These are phyloP conservation scores for Apiotrichum akiyoshidainum DNA, from an alignment of 1,284 basidiomycete genomes.

Conservation along the genomic window DNA sequence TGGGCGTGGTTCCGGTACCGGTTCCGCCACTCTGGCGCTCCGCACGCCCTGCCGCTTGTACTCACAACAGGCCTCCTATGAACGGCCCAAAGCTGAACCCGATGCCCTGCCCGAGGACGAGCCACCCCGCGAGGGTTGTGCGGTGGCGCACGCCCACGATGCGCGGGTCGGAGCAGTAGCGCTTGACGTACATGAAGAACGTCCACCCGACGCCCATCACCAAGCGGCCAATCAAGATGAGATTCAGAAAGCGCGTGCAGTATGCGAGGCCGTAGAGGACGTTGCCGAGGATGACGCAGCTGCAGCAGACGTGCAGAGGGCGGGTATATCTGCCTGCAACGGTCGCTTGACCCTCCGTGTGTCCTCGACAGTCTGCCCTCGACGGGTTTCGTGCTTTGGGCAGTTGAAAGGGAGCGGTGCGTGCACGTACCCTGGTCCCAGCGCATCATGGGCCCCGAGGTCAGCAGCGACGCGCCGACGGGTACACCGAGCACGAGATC, in stretches of 20 bases:
- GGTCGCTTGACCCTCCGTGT: too few relatives aligned
- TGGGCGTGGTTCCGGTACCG: too few relatives aligned
- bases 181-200: slow-evolving; percentile 17
- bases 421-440: too few relatives aligned
- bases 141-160: slow-evolving; percentile 8
- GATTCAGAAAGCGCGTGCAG: slow-evolving; percentile 9
- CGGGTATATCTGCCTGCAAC: neutral
- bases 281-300: slow-evolving; percentile 4
- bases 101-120: slow-evolving; percentile 10
- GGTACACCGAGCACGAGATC: too few relatives aligned
- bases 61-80: slow-evolving; percentile 10
- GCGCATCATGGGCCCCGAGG: too few relatives aligned
- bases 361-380: too few relatives aligned
- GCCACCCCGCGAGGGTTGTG: slow-evolving; percentile 13
- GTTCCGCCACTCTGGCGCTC: too few relatives aligned
- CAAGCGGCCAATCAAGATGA: slow-evolving; percentile 11
- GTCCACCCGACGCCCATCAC: slow-evolving; percentile 10
- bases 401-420: too few relatives aligned
- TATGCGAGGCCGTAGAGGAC: slow-evolving; percentile 10
- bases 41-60: neutral
- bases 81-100: slow-evolving; percentile 14
- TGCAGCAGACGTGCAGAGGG: slow-evolving; percentile 12
- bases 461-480: too few relatives aligned
- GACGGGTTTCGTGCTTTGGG: too few relatives aligned
- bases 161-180: slow-evolving; percentile 14